phyloP scores from a whole-genome alignment of 1,284 basidiomycete species.

The Neolentinus lepideus region DNA sequence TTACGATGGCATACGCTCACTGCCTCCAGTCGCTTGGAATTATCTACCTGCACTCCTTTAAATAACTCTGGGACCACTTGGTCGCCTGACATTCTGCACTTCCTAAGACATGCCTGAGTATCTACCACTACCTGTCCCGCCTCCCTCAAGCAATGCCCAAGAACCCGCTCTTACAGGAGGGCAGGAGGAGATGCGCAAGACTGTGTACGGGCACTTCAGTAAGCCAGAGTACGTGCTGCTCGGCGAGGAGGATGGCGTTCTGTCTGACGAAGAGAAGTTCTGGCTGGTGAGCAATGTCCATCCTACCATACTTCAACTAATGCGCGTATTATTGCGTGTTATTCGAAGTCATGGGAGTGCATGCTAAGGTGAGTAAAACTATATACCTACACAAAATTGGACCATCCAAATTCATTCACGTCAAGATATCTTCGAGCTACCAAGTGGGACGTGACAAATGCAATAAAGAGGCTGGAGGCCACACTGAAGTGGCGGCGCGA shows the following conservation, averaged over 20 bases:
- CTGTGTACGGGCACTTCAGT: slow-evolving; percentile 54
- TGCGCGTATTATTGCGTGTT: background rate
- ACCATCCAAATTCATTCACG: background rate
- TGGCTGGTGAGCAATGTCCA: slow-evolving; percentile 48
- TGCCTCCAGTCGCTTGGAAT: background rate
- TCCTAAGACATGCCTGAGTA: slow-evolving; percentile 2
- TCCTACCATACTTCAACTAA: background rate
- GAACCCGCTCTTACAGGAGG: slow-evolving; percentile 34
- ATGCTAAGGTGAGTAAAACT: slow-evolving; percentile 42
- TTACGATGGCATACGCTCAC: too few relatives aligned
- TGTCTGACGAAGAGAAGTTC: slow-evolving; percentile 64
- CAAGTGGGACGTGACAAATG: slow-evolving; percentile 52
- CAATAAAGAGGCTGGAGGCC: slow-evolving; percentile 56
- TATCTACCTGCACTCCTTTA: background rate
- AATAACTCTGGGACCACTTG: background rate
- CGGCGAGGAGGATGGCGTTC: slow-evolving; percentile 30
- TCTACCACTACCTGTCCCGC: slow-evolving; percentile 20
- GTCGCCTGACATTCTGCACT: background rate
- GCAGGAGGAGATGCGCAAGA: slow-evolving; percentile 44
- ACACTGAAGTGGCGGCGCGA: slow-evolving; percentile 73
- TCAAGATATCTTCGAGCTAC: slow-evolving; percentile 61
- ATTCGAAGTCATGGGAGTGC: slow-evolving; percentile 53
- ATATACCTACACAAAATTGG: background rate
- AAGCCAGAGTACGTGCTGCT: slow-evolving; percentile 45
- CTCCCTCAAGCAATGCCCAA: slow-evolving; percentile 16